Base-by-base conservation (phyloP, 2,329 filamentous ascomycete genomes). In the Massarina eburnea region DNA sequence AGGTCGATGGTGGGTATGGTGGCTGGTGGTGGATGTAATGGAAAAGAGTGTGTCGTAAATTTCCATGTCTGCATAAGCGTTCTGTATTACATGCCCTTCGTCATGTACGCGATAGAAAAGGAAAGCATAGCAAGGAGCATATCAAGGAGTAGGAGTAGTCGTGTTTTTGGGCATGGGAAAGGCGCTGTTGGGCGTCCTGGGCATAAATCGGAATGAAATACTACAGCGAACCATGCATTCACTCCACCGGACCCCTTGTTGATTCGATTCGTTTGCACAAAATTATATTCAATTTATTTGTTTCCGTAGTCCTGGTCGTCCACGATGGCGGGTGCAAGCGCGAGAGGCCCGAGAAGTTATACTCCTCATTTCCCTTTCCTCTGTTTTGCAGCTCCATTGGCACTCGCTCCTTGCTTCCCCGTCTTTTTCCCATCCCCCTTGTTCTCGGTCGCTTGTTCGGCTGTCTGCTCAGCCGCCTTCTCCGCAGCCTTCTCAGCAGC, bases 401-500 rank as follows among this genome's bases (percentile, higher is more conserved):
- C 41, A 30, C 27, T 33, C 48, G 51, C 3, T 34, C 19, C 19
- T 3, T 24, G 12, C 37, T 60, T 52, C 33, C 52, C 55, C 10
- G 51, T 59, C 4, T 33, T 43, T 39, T 61, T 54, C 30, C 53
- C 56, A 9, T 52, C 57, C 4, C 59, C 55, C 12, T 68, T 66
- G 42, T 59, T 62, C 43, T 57, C 53, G 21, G 68, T 63, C 35
- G 68, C 62, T 33, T 64, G 65, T 29, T 58, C 55, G 29, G 72
- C 70, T n/a, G n/a, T n/a, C 39, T 70, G 68, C 35, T 15, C 32
- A 8, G 42, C 36, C 8, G 22, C 33, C 17, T 38, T 37, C 70
- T 86, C 86, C 54, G 75, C 75, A 44, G 76, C 68, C 70, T 86
- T 87, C 54, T 76, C 75, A 45, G 76, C 68, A 37, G 79, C 80